phyloP scores from a whole-genome alignment of 129 eudicot species.

The Pittosporum tobira region DNA sequence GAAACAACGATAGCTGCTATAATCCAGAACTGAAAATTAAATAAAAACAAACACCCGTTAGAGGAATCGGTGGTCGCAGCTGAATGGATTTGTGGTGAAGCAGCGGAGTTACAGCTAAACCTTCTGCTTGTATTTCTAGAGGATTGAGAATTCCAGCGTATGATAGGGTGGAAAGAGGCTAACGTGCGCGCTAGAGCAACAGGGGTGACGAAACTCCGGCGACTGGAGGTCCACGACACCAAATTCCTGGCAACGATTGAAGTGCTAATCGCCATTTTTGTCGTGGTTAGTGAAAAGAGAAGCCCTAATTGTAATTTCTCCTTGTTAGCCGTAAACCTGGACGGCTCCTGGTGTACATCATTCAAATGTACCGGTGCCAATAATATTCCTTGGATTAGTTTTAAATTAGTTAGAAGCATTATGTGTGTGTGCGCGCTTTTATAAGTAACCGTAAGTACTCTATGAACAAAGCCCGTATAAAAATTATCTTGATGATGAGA shows the following conservation, averaged over 20 bases:
- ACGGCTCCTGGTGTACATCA: too few species aligned
- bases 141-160: conserved; percentile 5
- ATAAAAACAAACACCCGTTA: conserved; percentile 42
- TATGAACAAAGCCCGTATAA: too few species aligned
- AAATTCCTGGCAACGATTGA: conserved; percentile 12
- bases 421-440: too few species aligned
- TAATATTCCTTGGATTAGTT: too few species aligned
- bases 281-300: background rate
- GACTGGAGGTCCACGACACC: conserved; percentile 17
- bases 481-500: too few species aligned
- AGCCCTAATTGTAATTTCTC: too few species aligned
- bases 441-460: too few species aligned
- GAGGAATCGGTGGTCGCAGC: conserved; percentile 15
- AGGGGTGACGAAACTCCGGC: conserved; percentile 25
- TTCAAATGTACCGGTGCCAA: too few species aligned
- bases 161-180: conserved; percentile 15
- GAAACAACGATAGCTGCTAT: too few species aligned
- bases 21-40: too few species aligned
- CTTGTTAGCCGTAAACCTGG: too few species aligned
- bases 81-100: conserved; percentile 25
- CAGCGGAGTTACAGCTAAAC: conserved; percentile 24
- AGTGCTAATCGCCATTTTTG: conserved; percentile 26
- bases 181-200: conserved; percentile 24
- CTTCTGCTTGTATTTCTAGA: conserved; percentile 11
- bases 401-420: too few species aligned